phyloP scores from a whole-genome alignment of 495 filamentous ascomycete species.

The Neurospora tetraspora region DNA sequence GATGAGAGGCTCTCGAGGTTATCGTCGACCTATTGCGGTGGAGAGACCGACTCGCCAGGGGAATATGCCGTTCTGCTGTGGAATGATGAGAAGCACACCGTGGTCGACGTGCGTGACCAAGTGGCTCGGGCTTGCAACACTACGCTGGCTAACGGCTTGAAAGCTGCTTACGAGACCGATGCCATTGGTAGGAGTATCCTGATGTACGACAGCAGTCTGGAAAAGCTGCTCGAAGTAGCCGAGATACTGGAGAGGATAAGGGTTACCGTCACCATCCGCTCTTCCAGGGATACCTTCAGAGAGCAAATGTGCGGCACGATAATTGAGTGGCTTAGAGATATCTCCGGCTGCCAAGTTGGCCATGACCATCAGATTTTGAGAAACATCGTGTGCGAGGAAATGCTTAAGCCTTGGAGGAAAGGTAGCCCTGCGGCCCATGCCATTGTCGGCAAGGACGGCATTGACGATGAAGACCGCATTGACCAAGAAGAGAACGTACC shows the following conservation, averaged over 20 bases:
- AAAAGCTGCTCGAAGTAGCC: constrained; percentile 61
- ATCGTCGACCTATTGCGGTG: constrained; percentile 60
- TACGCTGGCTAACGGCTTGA: constrained; percentile 52
- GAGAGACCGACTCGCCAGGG: constrained; percentile 37
- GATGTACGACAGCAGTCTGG: constrained; percentile 60
- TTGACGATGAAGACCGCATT: constrained; percentile 71
- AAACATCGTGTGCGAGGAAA: constrained; percentile 76
- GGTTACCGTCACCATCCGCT: constrained; percentile 89
- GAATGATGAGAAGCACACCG: constrained; percentile 98
- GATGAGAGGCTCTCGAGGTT: constrained; percentile 78
- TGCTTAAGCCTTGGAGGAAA: constrained; percentile 74
- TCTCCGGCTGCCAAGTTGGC: constrained; percentile 80
- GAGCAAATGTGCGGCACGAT: constrained; percentile 99
- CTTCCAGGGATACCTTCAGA: constrained; percentile 85
- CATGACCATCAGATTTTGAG: constrained; percentile 70
- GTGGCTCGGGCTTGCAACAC: constrained; percentile 82
- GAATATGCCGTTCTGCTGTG: constrained; percentile 87
- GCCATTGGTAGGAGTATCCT: constrained; percentile 77
- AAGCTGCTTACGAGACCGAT: constrained; percentile 79
- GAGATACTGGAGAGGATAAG: constrained; percentile 89
- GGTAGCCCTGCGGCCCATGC: constrained; percentile 81
- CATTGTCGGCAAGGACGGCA: constrained; percentile 71
- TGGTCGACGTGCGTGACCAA: constrained; percentile 80
- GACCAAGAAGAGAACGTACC: constrained; percentile 24
- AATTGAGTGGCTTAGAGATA: constrained; percentile 90